Evolutionary conservation across 129 eudicot species (phyloP).

Genomic region (Cynara cardunculus): DNA sequence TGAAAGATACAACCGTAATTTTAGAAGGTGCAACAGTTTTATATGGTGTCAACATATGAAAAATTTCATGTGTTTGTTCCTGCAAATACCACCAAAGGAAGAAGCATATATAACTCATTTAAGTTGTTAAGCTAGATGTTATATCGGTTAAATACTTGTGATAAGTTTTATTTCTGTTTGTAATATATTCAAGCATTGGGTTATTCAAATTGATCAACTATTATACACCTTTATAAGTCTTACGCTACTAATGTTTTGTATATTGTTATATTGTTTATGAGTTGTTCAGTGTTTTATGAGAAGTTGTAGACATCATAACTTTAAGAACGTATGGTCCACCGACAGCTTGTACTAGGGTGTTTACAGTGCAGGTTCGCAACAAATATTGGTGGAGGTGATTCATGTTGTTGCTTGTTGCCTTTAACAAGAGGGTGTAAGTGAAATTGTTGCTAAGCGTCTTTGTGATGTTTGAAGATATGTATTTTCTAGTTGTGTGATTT

Average conservation of each 20-base stretch:
- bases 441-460: too few relatives aligned
- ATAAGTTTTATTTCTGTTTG: too few relatives aligned
- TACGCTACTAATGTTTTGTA: neutral
- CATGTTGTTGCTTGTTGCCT: neutral
- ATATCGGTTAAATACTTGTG: neutral
- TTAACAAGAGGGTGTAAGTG: neutral
- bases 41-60: too few relatives aligned
- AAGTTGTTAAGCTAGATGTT: too few relatives aligned
- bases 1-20: too few relatives aligned
- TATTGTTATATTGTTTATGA: neutral
- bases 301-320: neutral
- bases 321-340: neutral
- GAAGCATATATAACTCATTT: too few relatives aligned
- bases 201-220: too few relatives aligned
- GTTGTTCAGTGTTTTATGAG: neutral
- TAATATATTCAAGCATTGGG: too few relatives aligned
- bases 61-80: too few relatives aligned
- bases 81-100: too few relatives aligned
- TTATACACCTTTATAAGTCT: neutral
- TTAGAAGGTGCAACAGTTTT: too few relatives aligned
- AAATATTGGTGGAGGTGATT: neutral
- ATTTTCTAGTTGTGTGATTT: neutral
- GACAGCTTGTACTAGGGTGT: neutral
- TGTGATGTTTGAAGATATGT: neutral
- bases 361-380: neutral